Conservation (phyloP, 805 yeast species). For the Ogataea ganodermae region DNA sequence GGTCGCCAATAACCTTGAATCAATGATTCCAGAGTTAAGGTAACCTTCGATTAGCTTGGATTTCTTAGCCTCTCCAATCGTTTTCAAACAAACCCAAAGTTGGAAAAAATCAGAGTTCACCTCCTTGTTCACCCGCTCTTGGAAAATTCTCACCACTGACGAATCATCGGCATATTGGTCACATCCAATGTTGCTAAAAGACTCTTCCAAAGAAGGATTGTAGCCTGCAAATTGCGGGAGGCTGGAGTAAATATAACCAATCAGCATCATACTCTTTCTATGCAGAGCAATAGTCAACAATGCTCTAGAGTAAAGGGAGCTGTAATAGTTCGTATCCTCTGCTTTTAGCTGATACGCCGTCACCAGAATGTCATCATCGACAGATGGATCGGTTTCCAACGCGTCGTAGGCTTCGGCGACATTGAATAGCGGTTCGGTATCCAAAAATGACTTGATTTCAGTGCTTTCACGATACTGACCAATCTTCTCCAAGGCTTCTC, state of each 20-base stretch:
- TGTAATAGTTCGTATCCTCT: conserved; percentile 51
- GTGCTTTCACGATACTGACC: conserved; percentile 42
- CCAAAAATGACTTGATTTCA: conserved; percentile 39
- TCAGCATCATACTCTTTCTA: conserved; percentile 57
- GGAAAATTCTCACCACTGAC: conserved; percentile 54
- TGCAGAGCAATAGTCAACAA: conserved; percentile 60
- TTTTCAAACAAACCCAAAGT: conserved; percentile 58
- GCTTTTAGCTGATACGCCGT: conserved; percentile 72
- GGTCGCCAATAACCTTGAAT: conserved; percentile 58
- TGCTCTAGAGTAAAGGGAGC: conserved; percentile 51
- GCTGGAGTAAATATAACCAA: conserved; percentile 53
- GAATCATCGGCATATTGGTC: conserved; percentile 56
- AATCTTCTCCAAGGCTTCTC: conserved; percentile 42
- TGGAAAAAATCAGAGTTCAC: conserved; percentile 51
- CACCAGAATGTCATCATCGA: conserved; percentile 69
- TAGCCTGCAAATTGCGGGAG: conserved; percentile 35
- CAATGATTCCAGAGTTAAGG: conserved; percentile 62
- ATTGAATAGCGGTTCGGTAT: conserved; percentile 49
- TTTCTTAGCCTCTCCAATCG: conserved; percentile 54
- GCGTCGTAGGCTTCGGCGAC: conserved; percentile 50
- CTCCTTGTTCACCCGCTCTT: conserved; percentile 43
- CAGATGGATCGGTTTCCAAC: conserved; percentile 51
- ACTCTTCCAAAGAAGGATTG: conserved; percentile 36
- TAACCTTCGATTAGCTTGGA: conserved; percentile 59
- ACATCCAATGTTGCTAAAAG: conserved; percentile 51